Evolutionary conservation across 257 asterid species (phyloP).

Genomic region (Petunia secreta): DNA sequence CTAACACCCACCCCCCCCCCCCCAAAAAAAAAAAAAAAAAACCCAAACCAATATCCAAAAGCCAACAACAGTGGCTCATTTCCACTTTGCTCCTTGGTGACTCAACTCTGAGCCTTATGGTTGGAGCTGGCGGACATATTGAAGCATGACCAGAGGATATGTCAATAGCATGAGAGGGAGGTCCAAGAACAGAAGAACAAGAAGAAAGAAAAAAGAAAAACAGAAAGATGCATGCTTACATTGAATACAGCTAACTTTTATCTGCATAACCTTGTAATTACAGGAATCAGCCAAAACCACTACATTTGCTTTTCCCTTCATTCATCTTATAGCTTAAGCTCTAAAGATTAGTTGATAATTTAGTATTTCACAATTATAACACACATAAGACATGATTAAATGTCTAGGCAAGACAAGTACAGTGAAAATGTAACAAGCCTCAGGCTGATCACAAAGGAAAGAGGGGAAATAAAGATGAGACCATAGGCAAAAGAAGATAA

Average conservation of each 20-base stretch:
- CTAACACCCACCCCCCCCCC: background rate
- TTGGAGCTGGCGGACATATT: background rate
- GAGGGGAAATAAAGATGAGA: background rate
- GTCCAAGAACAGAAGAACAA: background rate
- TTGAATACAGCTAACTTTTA: background rate
- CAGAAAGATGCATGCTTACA: conserved; percentile 6
- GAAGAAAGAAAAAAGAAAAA: background rate
- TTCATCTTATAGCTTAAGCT: background rate
- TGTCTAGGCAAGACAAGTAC: conserved; percentile 16
- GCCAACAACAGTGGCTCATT: background rate
- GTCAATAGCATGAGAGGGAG: background rate
- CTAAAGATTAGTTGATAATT: conserved; percentile 10
- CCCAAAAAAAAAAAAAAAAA: background rate
- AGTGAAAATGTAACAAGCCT: conserved; percentile 2
- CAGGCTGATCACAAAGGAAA: background rate
- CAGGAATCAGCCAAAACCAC: background rate
- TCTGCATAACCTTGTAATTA: background rate
- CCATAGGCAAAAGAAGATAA: conserved; percentile 23
- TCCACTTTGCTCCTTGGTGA: background rate
- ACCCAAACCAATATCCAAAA: background rate
- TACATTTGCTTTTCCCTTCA: background rate
- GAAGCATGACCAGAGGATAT: conserved; percentile 11
- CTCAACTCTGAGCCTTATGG: background rate
- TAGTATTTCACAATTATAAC: conserved; percentile 12
- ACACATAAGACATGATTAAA: background rate